Evolutionary conservation across 2,329 filamentous ascomycete species (phyloP), one percentile per base, ranked within the genome.

Genomic region (Paraphaeosphaeria sporulosa): DNA sequence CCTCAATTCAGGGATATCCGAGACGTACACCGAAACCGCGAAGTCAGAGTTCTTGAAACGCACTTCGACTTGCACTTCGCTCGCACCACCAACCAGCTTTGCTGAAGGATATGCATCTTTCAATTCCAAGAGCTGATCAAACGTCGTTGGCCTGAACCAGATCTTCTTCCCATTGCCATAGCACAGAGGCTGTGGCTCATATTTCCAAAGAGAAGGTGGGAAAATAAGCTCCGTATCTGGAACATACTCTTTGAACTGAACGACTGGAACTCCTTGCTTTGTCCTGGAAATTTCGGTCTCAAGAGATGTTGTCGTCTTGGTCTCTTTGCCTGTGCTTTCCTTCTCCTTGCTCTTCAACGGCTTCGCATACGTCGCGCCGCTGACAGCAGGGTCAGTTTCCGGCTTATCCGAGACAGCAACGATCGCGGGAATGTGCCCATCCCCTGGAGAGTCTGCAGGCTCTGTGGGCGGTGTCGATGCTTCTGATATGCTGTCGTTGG

Each of bases 41-140:
- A 97, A 98, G 68, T 93, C 87, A 78, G 96, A 87, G 2, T 91
- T 92, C 80, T 98, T 98, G 86, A 98, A 98, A 76, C 96, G 96
- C 78, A 96, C 91, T 77, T 98, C 94, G 57, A 98, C 97, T 78
- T 98, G 94, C 0, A 94, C 97, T 78, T 98, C 94, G 13, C 93
- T 96, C 72, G 93, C 96, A 62, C 94, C 94, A 47, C 93, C 94
- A 55, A 98, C 95, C 59, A 98, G 88, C 78, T 98, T 98, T 6
- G 94, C 93, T n/a, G 89, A 88, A 0, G 94, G 94, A 64, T 92
- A 90, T 0, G 87, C 88, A 68, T 85, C 87, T 81, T 97, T 98
- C 78, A 98, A 93, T 72, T 96, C 89, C 15, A 97, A 83, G 10
- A 98, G 83, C 73, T 98, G 93, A 23, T 91, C 84, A 6, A 98